phyloP scores from a whole-genome alignment of 2,329 filamentous ascomycete species.

The Trichoderma koningiopsis region DNA sequence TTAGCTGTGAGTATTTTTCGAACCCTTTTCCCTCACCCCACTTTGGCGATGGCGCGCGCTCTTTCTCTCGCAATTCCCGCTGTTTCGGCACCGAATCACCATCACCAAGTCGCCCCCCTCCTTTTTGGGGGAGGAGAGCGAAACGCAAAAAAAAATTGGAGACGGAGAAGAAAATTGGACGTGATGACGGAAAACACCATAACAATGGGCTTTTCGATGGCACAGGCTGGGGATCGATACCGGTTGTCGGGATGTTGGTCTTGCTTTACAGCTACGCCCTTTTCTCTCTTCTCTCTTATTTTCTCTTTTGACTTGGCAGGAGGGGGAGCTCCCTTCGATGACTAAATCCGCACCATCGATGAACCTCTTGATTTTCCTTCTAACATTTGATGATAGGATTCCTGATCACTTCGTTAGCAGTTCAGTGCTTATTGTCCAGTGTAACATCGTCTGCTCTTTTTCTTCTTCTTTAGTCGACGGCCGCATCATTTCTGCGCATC shows the following conservation, averaged over 20 bases:
- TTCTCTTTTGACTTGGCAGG: not conserved
- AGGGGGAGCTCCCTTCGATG: constrained; percentile 2
- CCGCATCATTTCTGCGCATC: constrained; percentile 35
- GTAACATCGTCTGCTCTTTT: constrained; percentile 35
- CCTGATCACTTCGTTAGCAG: constrained; percentile 10
- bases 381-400: constrained; percentile 12
- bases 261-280: not conserved
- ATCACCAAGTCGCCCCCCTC: constrained; percentile 9
- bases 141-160: not conserved
- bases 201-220: constrained; percentile 5
- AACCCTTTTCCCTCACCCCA: constrained; percentile 8
- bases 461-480: constrained; percentile 31
- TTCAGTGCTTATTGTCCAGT: constrained; percentile 35
- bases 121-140: not conserved
- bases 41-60: constrained; percentile 17
- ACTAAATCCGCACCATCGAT: constrained; percentile 11
- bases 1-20: constrained; percentile 14
- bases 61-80: not conserved
- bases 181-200: not conserved
- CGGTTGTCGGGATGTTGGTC: not conserved
- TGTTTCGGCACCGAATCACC: not conserved
- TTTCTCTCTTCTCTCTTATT: not conserved
- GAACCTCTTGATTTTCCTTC: not conserved
- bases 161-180: not conserved
- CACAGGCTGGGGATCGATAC: not conserved